phyloP scores from a whole-genome alignment of 1,139 yeast species.

The Diutina rugosa region DNA sequence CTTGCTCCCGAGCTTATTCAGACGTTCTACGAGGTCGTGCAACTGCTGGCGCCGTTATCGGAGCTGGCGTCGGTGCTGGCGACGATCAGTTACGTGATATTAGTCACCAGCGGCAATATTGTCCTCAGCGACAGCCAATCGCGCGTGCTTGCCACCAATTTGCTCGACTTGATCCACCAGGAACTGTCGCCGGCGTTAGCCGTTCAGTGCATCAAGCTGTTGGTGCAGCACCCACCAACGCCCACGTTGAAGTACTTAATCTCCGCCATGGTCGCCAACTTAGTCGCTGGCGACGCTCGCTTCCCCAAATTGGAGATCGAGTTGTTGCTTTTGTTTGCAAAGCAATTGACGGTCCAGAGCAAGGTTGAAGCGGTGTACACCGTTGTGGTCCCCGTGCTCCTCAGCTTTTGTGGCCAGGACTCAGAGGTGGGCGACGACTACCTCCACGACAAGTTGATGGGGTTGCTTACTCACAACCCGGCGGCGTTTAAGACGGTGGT shows the following conservation, averaged over 20 bases:
- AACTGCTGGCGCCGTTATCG: not conserved
- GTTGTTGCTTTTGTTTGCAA: constrained; percentile 35
- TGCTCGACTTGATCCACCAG: constrained; percentile 21
- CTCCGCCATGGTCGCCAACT: constrained; percentile 11
- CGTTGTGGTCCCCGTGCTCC: constrained; percentile 32
- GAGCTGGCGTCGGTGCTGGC: constrained; percentile 21
- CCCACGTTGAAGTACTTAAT: constrained; percentile 22
- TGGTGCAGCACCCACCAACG: constrained; percentile 22
- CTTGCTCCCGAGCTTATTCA: constrained; percentile 16
- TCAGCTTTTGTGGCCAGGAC: constrained; percentile 25
- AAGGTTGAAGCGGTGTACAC: constrained; percentile 22
- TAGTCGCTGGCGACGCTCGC: constrained; percentile 9
- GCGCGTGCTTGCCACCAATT: constrained; percentile 14
- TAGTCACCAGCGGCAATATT: constrained; percentile 41
- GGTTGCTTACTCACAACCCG: constrained; percentile 36
- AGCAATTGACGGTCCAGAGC: constrained; percentile 11
- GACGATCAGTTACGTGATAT: constrained; percentile 44
- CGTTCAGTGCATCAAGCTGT: constrained; percentile 44
- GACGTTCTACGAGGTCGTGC: constrained; percentile 20
- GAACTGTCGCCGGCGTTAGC: constrained; percentile 28
- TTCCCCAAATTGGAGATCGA: constrained; percentile 34
- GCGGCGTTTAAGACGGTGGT: constrained; percentile 43
- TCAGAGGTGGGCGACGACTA: constrained; percentile 19
- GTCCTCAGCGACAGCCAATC: constrained; percentile 24
- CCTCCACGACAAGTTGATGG: constrained; percentile 37